Conservation (phyloP, 129 eudicot genomes). For the Saposhnikovia divaricata region DNA sequence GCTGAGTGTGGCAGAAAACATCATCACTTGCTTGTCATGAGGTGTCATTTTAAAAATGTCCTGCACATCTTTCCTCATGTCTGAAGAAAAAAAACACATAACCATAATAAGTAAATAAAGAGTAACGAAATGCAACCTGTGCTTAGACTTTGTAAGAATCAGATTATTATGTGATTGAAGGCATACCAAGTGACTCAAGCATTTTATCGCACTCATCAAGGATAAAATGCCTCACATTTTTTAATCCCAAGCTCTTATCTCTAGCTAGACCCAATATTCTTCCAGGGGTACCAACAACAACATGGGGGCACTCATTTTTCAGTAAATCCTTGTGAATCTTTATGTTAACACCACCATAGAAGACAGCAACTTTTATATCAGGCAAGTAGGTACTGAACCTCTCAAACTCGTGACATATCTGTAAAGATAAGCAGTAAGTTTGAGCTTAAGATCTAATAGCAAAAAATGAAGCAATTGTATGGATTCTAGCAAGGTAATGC, state of each 20-base stretch:
- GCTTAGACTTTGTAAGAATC: neutral
- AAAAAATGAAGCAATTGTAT: neutral
- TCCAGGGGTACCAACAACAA: constrained; percentile 98
- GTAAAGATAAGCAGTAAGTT: constrained; percentile 6
- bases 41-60: constrained; percentile 95
- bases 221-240: constrained; percentile 85
- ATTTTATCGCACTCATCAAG: constrained; percentile 97
- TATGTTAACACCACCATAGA: constrained; percentile 90
- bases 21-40: constrained; percentile 98
- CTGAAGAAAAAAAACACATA: constrained; percentile 26
- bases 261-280: constrained; percentile 73
- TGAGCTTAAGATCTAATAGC: neutral
- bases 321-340: constrained; percentile 74
- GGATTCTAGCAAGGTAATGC: neutral
- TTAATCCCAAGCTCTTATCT: constrained; percentile 72
- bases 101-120: neutral
- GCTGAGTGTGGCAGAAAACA: constrained; percentile 96
- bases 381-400: constrained; percentile 79
- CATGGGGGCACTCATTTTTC: constrained; percentile 93
- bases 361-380: constrained; percentile 81
- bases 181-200: constrained; percentile 93
- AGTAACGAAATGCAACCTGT: neutral
- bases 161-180: neutral
- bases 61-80: constrained; percentile 95
- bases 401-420: constrained; percentile 93